Evolutionary conservation across 192 early-diverging fungal genomes (phyloP).

Genomic region (Phlyctochytrium bullatum): DNA sequence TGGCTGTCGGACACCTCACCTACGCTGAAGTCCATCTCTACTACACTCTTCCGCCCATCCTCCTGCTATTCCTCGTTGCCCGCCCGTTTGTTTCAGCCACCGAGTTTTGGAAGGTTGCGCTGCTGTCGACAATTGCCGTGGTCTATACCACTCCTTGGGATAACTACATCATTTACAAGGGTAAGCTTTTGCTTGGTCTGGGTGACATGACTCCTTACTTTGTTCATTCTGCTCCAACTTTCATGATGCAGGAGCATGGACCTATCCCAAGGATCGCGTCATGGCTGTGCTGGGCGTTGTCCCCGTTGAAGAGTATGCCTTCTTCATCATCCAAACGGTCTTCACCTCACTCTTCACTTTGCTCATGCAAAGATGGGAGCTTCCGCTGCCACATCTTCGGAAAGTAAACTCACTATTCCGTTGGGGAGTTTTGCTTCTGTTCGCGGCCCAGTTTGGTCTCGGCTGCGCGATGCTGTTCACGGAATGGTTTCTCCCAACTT

Average conservation of each 20-base stretch:
- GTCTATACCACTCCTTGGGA: conserved; percentile 55
- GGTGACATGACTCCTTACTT: background rate
- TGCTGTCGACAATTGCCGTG: conserved; percentile 33
- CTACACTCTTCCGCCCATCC: conserved; percentile 47
- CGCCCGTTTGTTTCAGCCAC: conserved; percentile 28
- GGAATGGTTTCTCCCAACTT: background rate
- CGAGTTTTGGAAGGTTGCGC: conserved; percentile 12
- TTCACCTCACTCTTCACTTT: conserved; percentile 33
- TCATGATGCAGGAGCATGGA: conserved; percentile 50
- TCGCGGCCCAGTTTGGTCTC: background rate
- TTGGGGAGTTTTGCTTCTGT: background rate
- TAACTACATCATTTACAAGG: conserved; percentile 49
- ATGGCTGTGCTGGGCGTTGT: conserved; percentile 54
- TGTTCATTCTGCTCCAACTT: too few species aligned
- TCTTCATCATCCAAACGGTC: conserved; percentile 55
- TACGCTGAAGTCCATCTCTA: conserved; percentile 52
- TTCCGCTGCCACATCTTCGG: conserved; percentile 18
- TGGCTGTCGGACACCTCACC: too few species aligned
- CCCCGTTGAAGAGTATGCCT: conserved; percentile 58
- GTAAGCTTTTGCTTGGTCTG: conserved; percentile 3
- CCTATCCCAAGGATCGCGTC: conserved; percentile 43
- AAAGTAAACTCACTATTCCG: background rate
- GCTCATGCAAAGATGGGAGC: conserved; percentile 9
- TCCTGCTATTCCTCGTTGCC: conserved; percentile 17
- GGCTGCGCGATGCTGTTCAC: background rate